Evolutionary conservation across 2,329 filamentous ascomycete species (phyloP), one percentile per base, ranked within the genome.

Genomic region (Dryadomyces sulphureus): DNA sequence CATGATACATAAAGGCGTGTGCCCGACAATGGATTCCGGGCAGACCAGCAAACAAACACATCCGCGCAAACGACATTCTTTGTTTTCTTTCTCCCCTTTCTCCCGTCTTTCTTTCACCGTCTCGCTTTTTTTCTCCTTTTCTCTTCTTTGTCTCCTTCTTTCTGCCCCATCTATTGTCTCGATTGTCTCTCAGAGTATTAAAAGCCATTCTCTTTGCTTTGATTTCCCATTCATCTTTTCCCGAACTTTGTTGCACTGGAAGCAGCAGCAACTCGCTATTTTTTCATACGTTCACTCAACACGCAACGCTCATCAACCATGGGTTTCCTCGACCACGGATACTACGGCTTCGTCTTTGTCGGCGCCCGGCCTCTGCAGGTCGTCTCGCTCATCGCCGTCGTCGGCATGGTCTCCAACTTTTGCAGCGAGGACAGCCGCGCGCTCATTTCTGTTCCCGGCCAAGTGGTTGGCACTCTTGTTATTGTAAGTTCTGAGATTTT

Each of bases 321-420:
- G 53, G 52, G 52, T 20, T 48, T 59, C 47, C 52, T 49, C 14
- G 55, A 57, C 36, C 54, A 55, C 43, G 58, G 56, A 45, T 58
- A 59, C 43, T 57, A 57, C 54, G 86, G 84, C 61, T 77, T 81
- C 55, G 83, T 82, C 54, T 94, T 93, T 66, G 78, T 84, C 48
- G 67, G 78, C 53, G 75, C 82, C 54, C 81, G 89, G 41, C 70
- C 73, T 48, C 70, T 89, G 54, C 80, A 93, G 60, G 71, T 77
- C 49, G 64, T 83, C 51, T 77, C 76, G 22, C 80, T 94, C 58
- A 69, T 92, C 48, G 69, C 79, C 48, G 78, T 92, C 53, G 81
- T 94, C 53, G 86, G 87, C 40, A 76, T 94, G 60, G 79, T 79
- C 1, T 77, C 82, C 56, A 87, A 89, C 62, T 93, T 94, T 63